Conservation (phyloP, 768 basidiomycete genomes). For the Psilocybe tampanensis region DNA sequence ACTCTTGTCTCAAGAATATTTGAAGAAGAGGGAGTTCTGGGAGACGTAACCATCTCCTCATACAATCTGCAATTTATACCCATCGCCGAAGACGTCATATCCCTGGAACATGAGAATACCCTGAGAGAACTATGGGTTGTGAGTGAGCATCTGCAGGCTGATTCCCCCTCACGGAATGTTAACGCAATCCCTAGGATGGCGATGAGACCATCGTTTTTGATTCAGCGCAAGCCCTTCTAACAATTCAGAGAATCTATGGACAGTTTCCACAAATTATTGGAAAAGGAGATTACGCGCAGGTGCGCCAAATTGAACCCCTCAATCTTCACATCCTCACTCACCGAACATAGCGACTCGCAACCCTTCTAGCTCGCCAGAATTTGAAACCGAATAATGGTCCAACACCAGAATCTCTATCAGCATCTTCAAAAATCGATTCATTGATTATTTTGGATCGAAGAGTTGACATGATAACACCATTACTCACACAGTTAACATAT, state of each 20-base stretch:
- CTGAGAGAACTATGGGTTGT: slow-evolving; percentile 94
- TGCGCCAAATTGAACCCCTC: slow-evolving; percentile 29
- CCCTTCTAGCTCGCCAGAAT: slow-evolving; percentile 64
- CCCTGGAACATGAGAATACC: slow-evolving; percentile 82
- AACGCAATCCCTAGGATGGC: slow-evolving; percentile 64
- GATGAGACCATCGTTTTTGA: slow-evolving; percentile 91
- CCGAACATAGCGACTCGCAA: slow-evolving; percentile 65
- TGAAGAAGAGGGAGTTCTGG: slow-evolving; percentile 96
- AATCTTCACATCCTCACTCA: background rate
- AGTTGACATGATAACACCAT: slow-evolving; percentile 93
- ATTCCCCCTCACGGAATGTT: slow-evolving; percentile 10
- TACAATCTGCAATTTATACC: slow-evolving; percentile 96
- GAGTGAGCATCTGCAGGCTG: slow-evolving; percentile 31
- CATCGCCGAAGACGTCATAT: slow-evolving; percentile 89
- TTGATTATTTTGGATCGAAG: slow-evolving; percentile 89
- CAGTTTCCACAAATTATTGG: slow-evolving; percentile 89
- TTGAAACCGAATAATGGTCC: slow-evolving; percentile 40
- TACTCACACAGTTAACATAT: slow-evolving; percentile 95
- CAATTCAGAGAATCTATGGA: slow-evolving; percentile 85
- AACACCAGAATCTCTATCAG: slow-evolving; percentile 40
- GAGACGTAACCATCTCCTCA: slow-evolving; percentile 85
- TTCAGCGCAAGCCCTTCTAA: slow-evolving; percentile 83
- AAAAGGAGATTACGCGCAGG: slow-evolving; percentile 88
- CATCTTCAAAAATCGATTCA: slow-evolving; percentile 74
- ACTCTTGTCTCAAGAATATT: slow-evolving; percentile 83